Conservation (phyloP, 129 eudicot genomes). For the Lactuca sativa region DNA sequence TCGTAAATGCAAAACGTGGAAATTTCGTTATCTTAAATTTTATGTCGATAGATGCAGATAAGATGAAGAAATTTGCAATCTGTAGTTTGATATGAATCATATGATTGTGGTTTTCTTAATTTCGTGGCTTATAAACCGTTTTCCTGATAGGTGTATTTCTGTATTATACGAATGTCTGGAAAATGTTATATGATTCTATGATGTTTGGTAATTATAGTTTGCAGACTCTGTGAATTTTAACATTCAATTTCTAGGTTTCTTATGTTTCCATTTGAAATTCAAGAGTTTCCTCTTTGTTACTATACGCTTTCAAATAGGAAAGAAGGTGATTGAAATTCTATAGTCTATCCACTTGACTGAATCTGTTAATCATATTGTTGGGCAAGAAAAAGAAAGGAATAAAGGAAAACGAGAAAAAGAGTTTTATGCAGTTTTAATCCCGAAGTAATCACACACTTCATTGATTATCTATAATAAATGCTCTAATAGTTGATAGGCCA, state of each 20-base stretch:
- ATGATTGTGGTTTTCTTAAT: neutral
- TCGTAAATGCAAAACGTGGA: neutral
- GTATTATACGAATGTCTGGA: neutral
- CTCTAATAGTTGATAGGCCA: neutral
- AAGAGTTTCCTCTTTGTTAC: neutral
- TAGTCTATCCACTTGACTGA: neutral
- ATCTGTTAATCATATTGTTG: neutral
- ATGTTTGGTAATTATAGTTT: neutral
- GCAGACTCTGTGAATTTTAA: too few relatives aligned
- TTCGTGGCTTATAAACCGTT: neutral
- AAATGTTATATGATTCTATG: neutral
- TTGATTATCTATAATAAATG: slow-evolving; percentile 12
- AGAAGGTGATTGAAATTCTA: neutral
- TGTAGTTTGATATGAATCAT: neutral
- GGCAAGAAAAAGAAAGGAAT: slow-evolving; percentile 20
- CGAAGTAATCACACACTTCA: neutral
- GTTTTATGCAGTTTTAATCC: slow-evolving; percentile 7
- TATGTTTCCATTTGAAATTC: neutral
- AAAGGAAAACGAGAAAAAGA: slow-evolving; percentile 9
- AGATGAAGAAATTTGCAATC: neutral
- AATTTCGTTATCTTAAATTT: neutral
- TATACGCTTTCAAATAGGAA: slow-evolving; percentile 4
- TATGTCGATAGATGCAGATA: neutral
- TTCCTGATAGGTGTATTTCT: neutral
- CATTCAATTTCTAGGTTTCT: neutral